Conservation (phyloP, 306 rosid species). For the Prosopis cineraria region DNA sequence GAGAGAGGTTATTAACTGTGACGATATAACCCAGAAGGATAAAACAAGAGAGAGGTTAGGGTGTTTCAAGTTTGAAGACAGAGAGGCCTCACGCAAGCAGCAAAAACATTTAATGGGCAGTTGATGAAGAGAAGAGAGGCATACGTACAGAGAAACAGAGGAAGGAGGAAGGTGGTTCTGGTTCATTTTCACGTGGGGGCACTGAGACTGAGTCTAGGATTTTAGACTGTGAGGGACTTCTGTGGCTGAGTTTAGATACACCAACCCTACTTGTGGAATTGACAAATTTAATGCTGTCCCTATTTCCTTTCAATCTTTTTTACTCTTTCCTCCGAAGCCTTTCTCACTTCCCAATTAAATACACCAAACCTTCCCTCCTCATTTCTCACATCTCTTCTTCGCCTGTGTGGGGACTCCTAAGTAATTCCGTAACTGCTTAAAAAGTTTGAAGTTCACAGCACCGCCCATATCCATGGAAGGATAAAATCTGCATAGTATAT, state of each 20-base stretch:
- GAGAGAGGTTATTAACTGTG: background rate
- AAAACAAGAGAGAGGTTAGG: background rate
- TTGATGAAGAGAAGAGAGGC: slow-evolving; percentile 28
- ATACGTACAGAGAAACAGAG: slow-evolving; percentile 8
- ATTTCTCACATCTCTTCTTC: background rate
- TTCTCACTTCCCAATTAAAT: background rate
- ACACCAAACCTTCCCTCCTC: background rate
- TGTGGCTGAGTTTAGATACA: slow-evolving; percentile 17
- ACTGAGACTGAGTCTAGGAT: slow-evolving; percentile 29
- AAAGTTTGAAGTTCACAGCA: slow-evolving; percentile 5
- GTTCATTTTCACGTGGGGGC: slow-evolving; percentile 46
- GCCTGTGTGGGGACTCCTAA: slow-evolving; percentile 6
- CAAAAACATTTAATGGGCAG: slow-evolving; percentile 37
- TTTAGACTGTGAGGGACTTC: slow-evolving; percentile 25
- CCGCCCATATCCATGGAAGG: slow-evolving; percentile 31
- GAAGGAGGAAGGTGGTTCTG: slow-evolving; percentile 26
- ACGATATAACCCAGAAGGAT: background rate
- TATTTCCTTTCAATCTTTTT: background rate
- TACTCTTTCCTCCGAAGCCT: background rate
- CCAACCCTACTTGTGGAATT: slow-evolving; percentile 42
- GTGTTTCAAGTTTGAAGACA: background rate
- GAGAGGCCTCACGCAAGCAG: background rate
- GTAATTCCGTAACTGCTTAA: slow-evolving; percentile 8
- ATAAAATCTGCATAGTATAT: slow-evolving; percentile 29
- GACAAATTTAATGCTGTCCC: slow-evolving; percentile 61